Evolutionary conservation across 2,329 filamentous ascomycete species (phyloP), one percentile per base, ranked within the genome.

Genomic region (Scopulariopsis brevicaulis): DNA sequence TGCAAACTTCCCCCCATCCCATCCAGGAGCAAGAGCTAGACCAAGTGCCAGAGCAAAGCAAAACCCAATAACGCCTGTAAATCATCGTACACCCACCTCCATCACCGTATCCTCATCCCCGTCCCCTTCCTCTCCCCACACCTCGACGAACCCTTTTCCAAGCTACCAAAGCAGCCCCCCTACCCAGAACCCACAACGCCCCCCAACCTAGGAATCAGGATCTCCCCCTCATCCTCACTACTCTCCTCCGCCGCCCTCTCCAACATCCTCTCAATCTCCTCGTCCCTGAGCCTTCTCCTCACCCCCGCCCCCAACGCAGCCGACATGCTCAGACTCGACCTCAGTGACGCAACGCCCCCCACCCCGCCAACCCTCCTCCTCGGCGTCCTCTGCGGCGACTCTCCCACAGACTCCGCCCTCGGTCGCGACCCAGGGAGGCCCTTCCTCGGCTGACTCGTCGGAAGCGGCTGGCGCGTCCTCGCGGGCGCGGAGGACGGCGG

Each of bases 241-340:
- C 69, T 72, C 25, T 76, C 76, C 2, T 74, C 77, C 2, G 73
- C 76, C 2, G 74, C 78, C 40, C 73, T 73, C 59, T 83, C 80
- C 48, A 84, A 69, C 77, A 84, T 82, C 43, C 75, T 72, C 59
- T 84, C 80, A 58, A 84, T 81, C 46, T 84, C 80, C 50, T 79
- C 79, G 43, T 82, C 80, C 2, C 71, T 72, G 46, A 83, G 62
- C 50, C 55, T 24, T 32, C 28, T 24, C 10, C 28, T 48, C 12
- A 57, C 6, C 3, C 55, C 48, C 4, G 69, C 66, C 5, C 74
- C 73, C 7, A 83, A 68, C 0, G 78, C 79, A 5, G 73, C 73
- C 1, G 81, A 77, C 22, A 81, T 67, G 2, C 79, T 78, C 10
- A 83, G 65, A 2, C 70, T 65, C 51, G 71, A 73, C 25, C 73